These are phyloP conservation scores for Suillus variegatus DNA, from an alignment of 768 basidiomycete genomes.

Conservation along the genomic window DNA sequence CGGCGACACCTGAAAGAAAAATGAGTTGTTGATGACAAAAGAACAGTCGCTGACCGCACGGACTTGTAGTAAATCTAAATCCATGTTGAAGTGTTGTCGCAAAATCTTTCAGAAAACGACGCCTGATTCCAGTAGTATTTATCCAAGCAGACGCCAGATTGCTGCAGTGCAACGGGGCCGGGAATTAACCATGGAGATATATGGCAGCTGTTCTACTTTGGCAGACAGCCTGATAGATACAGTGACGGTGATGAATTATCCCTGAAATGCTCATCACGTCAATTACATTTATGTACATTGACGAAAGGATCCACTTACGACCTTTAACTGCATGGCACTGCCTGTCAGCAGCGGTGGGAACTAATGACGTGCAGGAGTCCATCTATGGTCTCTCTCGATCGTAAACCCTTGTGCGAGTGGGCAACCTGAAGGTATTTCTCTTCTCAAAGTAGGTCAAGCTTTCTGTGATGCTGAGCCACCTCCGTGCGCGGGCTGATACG, in stretches of 20 bases:
- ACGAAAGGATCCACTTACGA: not conserved
- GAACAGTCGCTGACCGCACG: slow-evolving; percentile 12
- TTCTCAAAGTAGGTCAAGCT: no score
- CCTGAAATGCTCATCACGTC: not conserved
- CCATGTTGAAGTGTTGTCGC: slow-evolving; percentile 16
- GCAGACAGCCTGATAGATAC: not conserved
- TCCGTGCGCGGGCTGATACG: no score
- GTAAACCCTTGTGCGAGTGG: no score
- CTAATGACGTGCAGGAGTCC: not conserved
- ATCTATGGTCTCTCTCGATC: no score
- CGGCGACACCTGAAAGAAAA: slow-evolving; percentile 45
- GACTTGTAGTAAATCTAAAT: slow-evolving; percentile 24
- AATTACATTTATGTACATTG: not conserved
- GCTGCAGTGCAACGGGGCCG: not conserved
- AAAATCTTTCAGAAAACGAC: no score
- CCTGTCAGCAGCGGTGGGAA: not conserved
- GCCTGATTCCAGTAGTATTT: not conserved
- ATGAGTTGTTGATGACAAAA: slow-evolving; percentile 22
- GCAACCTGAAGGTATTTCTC: no score
- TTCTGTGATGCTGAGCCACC: no score
- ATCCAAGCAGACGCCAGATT: not conserved
- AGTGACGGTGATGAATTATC: not conserved
- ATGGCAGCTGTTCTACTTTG: not conserved
- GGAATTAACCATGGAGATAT: not conserved
- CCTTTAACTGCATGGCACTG: not conserved